These are phyloP conservation scores for Tremella fuciformis DNA, from an alignment of 768 basidiomycete genomes.

Conservation along the genomic window DNA sequence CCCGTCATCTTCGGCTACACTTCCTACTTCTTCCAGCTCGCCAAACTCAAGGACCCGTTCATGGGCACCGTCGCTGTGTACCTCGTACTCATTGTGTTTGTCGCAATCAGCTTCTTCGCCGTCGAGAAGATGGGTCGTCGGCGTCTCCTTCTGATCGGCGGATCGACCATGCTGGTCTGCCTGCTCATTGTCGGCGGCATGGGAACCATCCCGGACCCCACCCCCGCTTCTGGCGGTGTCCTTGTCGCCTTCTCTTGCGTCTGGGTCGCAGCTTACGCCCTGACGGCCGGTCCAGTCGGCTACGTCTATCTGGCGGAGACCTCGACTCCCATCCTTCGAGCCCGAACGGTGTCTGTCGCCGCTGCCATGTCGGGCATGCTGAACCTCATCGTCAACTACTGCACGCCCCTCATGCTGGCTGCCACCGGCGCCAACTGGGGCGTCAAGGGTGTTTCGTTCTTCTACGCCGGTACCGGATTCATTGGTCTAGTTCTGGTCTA, in stretches of 20 bases:
- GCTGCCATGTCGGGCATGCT: conserved; percentile 2
- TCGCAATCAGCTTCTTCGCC: conserved; percentile 10
- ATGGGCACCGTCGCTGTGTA: conserved; percentile 14
- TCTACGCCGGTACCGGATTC: conserved; percentile 17
- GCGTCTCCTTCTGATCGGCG: conserved; percentile 18
- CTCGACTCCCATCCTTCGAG: conserved; percentile 17
- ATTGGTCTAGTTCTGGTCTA: conserved; percentile 14
- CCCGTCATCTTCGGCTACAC: conserved; percentile 9
- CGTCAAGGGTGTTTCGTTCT: conserved; percentile 9
- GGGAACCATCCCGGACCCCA: background rate
- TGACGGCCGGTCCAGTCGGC: conserved; percentile 17
- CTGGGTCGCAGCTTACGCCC: conserved; percentile 14
- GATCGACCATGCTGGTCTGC: conserved; percentile 4
- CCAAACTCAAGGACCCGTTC: conserved; percentile 24
- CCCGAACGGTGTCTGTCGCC: conserved; percentile 18
- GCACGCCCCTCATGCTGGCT: conserved; percentile 11
- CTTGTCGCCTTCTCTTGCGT: background rate
- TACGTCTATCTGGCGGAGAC: conserved; percentile 17
- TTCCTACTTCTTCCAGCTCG: conserved; percentile 26
- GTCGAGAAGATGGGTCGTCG: conserved; percentile 24
- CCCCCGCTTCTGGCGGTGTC: background rate
- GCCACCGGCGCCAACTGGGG: conserved; percentile 15
- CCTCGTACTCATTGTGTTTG: background rate
- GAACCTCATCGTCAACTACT: conserved; percentile 15
- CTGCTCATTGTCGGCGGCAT: conserved; percentile 7